These are phyloP conservation scores for Russula vinacea DNA, from an alignment of 768 basidiomycete species.

Conservation along the genomic window DNA sequence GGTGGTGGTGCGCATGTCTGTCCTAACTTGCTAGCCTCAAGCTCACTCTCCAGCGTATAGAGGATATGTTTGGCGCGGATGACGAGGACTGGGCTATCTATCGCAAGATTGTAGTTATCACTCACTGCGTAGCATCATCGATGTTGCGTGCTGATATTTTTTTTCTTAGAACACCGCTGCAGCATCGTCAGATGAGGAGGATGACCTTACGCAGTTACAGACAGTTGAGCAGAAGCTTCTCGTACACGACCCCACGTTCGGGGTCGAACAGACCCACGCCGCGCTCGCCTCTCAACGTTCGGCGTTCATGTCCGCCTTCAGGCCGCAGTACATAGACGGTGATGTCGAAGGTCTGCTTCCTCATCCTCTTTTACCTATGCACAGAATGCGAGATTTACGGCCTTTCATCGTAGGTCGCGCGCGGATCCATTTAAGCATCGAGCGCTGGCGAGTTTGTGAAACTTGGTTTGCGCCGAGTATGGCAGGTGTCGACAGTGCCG, in stretches of 20 bases:
- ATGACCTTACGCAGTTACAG: conserved; percentile 67
- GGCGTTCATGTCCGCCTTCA: conserved; percentile 82
- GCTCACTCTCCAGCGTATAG: conserved; percentile 38
- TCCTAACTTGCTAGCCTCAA: not conserved
- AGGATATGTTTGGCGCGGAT: conserved; percentile 90
- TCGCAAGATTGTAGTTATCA: conserved; percentile 77
- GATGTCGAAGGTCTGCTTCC: conserved; percentile 54
- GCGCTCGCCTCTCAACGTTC: conserved; percentile 74
- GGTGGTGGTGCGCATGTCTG: conserved; percentile 57
- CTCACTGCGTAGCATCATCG: not conserved
- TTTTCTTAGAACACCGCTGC: conserved; percentile 57
- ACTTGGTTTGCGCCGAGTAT: conserved; percentile 74
- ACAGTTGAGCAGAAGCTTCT: conserved; percentile 77
- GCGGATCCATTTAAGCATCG: conserved; percentile 85
- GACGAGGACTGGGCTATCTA: conserved; percentile 98
- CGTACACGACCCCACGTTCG: conserved; percentile 82
- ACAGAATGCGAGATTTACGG: conserved; percentile 48
- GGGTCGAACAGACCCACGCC: conserved; percentile 73
- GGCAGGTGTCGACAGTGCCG: conserved; percentile 79
- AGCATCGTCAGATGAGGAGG: conserved; percentile 87
- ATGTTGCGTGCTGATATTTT: conserved; percentile 3
- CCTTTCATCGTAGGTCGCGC: conserved; percentile 58
- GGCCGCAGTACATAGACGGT: conserved; percentile 73
- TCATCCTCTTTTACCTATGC: not conserved
- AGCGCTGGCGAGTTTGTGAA: conserved; percentile 83